These are phyloP conservation scores for Plasmodium cynomolgi DNA, from an alignment of 169 alveolate species.

Conservation along the genomic window DNA sequence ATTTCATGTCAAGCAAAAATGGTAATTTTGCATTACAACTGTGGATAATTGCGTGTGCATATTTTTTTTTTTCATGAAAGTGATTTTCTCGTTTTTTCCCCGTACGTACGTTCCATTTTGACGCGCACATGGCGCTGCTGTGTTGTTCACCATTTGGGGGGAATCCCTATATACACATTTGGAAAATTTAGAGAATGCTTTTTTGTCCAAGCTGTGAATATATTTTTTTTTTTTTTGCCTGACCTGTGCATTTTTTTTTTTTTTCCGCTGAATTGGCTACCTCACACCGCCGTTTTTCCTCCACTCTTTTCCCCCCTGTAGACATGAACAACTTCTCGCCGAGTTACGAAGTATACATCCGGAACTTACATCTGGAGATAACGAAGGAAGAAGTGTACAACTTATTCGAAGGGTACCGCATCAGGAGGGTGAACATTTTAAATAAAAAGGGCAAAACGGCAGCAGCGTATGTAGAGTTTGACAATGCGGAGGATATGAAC, in stretches of 20 bases:
- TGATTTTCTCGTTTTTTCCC: neutral
- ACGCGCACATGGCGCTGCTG: no score
- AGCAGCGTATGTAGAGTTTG: slow-evolving; percentile 71
- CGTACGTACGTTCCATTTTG: no score
- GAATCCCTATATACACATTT: no score
- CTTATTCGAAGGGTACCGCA: slow-evolving; percentile 64
- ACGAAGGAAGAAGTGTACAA: slow-evolving; percentile 61
- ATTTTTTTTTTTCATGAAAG: neutral
- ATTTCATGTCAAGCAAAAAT: slow-evolving; percentile 54
- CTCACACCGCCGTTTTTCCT: neutral
- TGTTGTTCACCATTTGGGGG: no score
- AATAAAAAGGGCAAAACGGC: slow-evolving; percentile 61
- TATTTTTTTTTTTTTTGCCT: neutral
- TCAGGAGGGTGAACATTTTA: slow-evolving; percentile 49
- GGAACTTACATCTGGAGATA: slow-evolving; percentile 38
- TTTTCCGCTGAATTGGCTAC: neutral
- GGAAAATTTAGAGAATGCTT: neutral
- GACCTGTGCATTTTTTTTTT: neutral
- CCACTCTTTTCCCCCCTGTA: neutral
- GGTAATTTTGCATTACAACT: slow-evolving; percentile 23
- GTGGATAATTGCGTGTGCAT: neutral
- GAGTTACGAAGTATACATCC: slow-evolving; percentile 52
- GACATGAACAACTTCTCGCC: slow-evolving; percentile 44
- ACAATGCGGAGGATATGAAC: slow-evolving; percentile 69
- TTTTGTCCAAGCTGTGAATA: neutral